phyloP scores from a whole-genome alignment of 306 rosid genomes.

The Cicer yamashitae region DNA sequence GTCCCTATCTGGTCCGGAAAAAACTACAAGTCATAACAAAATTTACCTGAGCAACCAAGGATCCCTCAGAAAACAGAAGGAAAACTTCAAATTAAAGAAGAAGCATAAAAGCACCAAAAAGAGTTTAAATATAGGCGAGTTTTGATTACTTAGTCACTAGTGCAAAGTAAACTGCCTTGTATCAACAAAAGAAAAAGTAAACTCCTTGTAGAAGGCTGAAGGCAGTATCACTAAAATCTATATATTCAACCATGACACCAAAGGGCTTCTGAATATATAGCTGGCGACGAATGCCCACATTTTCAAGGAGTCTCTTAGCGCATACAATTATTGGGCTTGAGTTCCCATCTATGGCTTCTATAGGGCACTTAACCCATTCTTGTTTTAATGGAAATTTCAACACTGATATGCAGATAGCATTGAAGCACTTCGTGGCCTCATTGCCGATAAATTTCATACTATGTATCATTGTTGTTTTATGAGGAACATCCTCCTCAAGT shows the following conservation, averaged over 20 bases:
- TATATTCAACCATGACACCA: constrained; percentile 19
- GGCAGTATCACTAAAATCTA: constrained; percentile 19
- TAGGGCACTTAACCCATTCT: not conserved
- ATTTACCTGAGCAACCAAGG: constrained; percentile 22
- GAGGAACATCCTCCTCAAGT: constrained; percentile 25
- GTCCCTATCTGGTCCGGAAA: constrained; percentile 18
- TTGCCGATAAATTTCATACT: not conserved
- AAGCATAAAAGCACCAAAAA: constrained; percentile 21
- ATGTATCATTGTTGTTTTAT: not conserved
- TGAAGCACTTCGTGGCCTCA: not conserved
- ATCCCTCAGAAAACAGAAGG: constrained; percentile 18
- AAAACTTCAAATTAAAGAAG: constrained; percentile 26
- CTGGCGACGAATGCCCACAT: constrained; percentile 22
- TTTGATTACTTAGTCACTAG: not conserved
- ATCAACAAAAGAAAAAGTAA: not conserved
- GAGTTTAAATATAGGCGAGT: constrained; percentile 20
- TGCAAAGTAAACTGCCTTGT: not conserved
- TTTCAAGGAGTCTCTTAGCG: constrained; percentile 22
- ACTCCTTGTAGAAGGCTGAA: constrained; percentile 1
- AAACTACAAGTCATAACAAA: constrained; percentile 1
- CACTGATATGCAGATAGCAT: not conserved
- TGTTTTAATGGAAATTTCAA: constrained; percentile 24
- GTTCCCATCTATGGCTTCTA: constrained; percentile 17
- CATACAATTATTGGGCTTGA: constrained; percentile 21
- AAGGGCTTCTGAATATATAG: not conserved